A percentile compares a stretch with the other conserved stretches of the same genome.
Conservation (phyloP, 192 early-diverging fungal species). For the Pilobolus umbonatus region DNA sequence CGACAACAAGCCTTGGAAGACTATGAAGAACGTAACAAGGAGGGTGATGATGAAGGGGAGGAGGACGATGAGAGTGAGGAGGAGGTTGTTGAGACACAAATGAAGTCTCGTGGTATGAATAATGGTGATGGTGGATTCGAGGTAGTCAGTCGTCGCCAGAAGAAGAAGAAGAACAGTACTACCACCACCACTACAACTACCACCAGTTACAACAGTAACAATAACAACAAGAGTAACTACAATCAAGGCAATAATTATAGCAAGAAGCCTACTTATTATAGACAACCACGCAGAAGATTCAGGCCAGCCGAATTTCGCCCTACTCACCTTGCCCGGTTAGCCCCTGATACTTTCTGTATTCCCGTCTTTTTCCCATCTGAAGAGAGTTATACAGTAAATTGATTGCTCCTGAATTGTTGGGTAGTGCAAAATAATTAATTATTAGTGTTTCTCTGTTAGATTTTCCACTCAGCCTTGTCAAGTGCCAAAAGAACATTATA, state of each 20-base stretch:
- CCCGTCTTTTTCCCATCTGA: conserved; percentile 35
- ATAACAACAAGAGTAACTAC: not conserved
- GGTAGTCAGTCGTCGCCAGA: not conserved
- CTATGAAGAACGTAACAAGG: conserved; percentile 1
- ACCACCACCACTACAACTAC: not conserved
- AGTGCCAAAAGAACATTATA: conserved; percentile 52
- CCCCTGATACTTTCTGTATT: conserved; percentile 24
- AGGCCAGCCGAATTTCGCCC: conserved; percentile 13
- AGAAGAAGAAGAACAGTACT: conserved; percentile 6
- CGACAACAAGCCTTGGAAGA: not conserved
- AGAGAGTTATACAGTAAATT: conserved; percentile 27
- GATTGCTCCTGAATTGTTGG: not conserved
- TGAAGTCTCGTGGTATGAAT: conserved; percentile 12
- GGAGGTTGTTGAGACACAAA: not conserved
- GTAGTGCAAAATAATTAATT: not conserved
- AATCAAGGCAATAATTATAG: not conserved
- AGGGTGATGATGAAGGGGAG: not conserved
- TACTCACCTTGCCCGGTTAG: conserved; percentile 3
- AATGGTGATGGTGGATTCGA: not conserved
- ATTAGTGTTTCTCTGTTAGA: conserved; percentile 7
- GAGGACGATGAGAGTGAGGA: conserved; percentile 1
- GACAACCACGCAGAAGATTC: not conserved
- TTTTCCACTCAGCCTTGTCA: conserved; percentile 23
- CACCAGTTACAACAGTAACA: conserved; percentile 2
- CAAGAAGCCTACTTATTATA: not conserved